Conservation (phyloP, 495 filamentous ascomycete species). For the Neurospora sp. region DNA sequence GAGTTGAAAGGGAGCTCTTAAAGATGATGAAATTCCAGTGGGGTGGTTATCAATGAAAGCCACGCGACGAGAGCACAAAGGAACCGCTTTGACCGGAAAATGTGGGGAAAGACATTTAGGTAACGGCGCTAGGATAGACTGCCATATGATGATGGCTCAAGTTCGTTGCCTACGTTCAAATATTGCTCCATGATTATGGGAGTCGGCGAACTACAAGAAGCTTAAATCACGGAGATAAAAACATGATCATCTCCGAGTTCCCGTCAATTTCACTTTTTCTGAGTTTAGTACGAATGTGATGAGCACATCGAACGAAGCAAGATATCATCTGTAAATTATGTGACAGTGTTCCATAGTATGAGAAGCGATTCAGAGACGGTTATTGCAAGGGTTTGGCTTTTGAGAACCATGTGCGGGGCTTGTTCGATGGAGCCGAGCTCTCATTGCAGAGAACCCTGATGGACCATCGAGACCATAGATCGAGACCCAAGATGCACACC, state of each 20-base stretch:
- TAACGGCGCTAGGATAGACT: neutral
- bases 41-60: neutral
- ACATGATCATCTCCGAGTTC: neutral
- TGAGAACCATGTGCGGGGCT: neutral
- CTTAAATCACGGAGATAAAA: neutral
- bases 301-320: neutral
- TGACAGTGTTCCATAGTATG: neutral
- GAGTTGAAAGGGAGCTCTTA: neutral
- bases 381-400: neutral
- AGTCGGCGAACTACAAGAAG: neutral
- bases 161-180: neutral
- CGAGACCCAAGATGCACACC: neutral
- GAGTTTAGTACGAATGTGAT: no score
- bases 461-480: neutral
- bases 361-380: neutral
- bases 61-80: neutral
- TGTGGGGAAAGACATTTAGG: neutral
- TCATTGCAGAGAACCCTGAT: neutral
- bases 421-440: neutral
- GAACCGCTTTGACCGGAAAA: neutral
- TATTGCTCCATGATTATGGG: neutral
- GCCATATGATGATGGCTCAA: neutral
- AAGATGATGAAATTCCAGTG: neutral
- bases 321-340: neutral
- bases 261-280: neutral